A percentile compares a stretch with the other conserved stretches of the same genome.
phyloP scores from a whole-genome alignment of 306 rosid species.

The Cotoneaster glaucophyllus region DNA sequence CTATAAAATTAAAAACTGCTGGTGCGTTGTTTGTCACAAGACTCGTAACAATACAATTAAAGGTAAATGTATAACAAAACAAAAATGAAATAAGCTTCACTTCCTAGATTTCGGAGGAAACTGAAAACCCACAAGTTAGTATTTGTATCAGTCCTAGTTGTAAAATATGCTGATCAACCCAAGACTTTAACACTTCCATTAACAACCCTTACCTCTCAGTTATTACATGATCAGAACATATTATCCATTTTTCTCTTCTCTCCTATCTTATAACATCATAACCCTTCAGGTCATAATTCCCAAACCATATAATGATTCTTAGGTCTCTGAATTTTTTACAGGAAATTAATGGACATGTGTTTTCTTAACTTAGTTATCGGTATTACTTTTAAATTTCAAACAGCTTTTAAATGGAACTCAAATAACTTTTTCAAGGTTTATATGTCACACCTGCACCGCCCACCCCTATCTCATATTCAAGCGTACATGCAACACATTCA shows the following conservation, averaged over 20 bases:
- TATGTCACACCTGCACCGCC: not conserved
- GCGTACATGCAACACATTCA: not conserved
- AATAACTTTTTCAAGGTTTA: not conserved
- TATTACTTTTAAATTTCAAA: not conserved
- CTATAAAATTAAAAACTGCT: not conserved
- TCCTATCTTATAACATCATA: not conserved
- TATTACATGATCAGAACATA: not conserved
- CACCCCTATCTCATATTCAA: not conserved
- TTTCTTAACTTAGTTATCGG: not conserved
- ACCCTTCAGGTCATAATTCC: not conserved
- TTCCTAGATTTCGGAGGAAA: not conserved
- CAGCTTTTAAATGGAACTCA: not conserved
- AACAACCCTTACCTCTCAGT: not conserved
- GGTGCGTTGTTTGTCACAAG: not conserved
- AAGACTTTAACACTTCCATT: not conserved
- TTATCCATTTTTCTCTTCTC: not conserved
- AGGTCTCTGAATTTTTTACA: too few relatives aligned
- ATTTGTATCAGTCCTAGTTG: not conserved
- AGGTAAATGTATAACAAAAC: not conserved
- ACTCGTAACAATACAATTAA: not conserved
- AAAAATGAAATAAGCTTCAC: not conserved
- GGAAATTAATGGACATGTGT: not conserved
- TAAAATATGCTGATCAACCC: not conserved
- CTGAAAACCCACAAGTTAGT: not conserved
- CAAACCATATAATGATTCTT: not conserved